Evolutionary conservation across 495 filamentous ascomycete species (phyloP), one percentile per base, ranked within the genome.

Genomic region (Polyplosphaeria fusca): DNA sequence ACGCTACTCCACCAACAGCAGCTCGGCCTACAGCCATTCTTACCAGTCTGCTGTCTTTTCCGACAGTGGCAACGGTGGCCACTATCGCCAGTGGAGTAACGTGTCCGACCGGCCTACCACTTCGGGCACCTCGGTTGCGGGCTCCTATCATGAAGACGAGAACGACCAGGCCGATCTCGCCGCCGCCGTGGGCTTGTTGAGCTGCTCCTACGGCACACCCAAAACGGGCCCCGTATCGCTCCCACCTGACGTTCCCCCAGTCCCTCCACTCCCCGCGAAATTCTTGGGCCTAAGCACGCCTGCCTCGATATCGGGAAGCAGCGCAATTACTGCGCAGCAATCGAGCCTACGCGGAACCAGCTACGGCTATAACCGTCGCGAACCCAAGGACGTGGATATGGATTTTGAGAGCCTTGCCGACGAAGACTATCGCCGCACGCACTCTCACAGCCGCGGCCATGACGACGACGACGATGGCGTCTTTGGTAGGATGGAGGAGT

Each of bases 401-500:
- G 82, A 83, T 52, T 82, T 79, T 45, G 80, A 83, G 46, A 70
- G 63, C 52, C n/a, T n/a, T n/a, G n/a, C n/a, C n/a, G 88, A 94
- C 46, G 90, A 95, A 53, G 88, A 92, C 32, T 86, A 85, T 56
- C 83, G 89, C 51, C 78, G 76, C 62, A 79, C 76, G 28, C 38
- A 59, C 39, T 60, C 64, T 12, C 39, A 47, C 30, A 77, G 74
- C 38, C 76, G 81, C 16, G 79, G 77, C 7, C 81, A 84, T 24
- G 84, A 81, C 60, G 89, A 94, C 66, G 92, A 97, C 61, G 91
- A 95, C 44, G 92, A 96, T 48, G 91, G 89, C 55, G 80, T 98
- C 46, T 98, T 98, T 76, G 93, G 93, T 20, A 82, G 81, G 55
- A 96, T 96, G 92, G 93, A 98, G 68, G 90, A 93, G 72, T 95